Evolutionary conservation across 2,329 filamentous ascomycete genomes (phyloP).

Genomic region (Colletotrichum ledebouriae): DNA sequence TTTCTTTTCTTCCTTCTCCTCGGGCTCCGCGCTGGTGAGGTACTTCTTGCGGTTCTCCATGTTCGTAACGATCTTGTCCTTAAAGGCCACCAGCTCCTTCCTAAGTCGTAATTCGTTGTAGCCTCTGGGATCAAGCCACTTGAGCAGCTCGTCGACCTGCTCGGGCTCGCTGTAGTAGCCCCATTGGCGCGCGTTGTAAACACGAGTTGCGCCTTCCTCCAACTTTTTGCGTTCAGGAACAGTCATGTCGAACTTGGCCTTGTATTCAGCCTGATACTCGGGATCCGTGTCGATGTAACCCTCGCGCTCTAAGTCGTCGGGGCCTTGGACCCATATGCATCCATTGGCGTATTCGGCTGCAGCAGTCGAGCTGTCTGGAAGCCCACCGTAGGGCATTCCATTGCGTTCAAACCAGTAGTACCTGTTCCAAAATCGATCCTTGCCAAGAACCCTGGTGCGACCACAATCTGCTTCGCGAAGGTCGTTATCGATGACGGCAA

Average conservation of each 20-base stretch:
- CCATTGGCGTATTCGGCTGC: constrained; percentile 92
- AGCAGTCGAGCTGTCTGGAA: constrained; percentile 90
- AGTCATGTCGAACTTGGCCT: constrained; percentile 82
- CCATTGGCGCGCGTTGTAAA: constrained; percentile 86
- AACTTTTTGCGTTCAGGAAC: constrained; percentile 85
- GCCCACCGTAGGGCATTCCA: constrained; percentile 93
- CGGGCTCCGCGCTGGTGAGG: constrained; percentile 64
- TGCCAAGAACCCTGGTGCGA: constrained; percentile 88
- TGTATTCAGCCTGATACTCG: constrained; percentile 81
- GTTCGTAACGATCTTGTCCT: constrained; percentile 79
- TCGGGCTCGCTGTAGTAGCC: constrained; percentile 89
- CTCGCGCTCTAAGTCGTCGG: constrained; percentile 86
- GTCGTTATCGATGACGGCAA: constrained; percentile 89
- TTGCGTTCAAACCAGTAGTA: constrained; percentile 99
- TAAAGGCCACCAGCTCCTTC: constrained; percentile 85
- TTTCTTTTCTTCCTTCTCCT: constrained; percentile 50
- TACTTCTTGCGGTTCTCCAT: constrained; percentile 87
- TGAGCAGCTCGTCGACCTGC: constrained; percentile 81
- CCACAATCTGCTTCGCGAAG: constrained; percentile 94
- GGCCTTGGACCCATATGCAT: constrained; percentile 95
- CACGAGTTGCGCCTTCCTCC: constrained; percentile 87
- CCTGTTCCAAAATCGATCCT: constrained; percentile 97
- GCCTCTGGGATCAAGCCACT: constrained; percentile 90
- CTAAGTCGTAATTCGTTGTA: constrained; percentile 87
- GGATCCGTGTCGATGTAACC: constrained; percentile 85